Evolutionary conservation across 306 rosid genomes (phyloP), one percentile per base, ranked within the genome.

Genomic region (Trichosanthes truncata): DNA sequence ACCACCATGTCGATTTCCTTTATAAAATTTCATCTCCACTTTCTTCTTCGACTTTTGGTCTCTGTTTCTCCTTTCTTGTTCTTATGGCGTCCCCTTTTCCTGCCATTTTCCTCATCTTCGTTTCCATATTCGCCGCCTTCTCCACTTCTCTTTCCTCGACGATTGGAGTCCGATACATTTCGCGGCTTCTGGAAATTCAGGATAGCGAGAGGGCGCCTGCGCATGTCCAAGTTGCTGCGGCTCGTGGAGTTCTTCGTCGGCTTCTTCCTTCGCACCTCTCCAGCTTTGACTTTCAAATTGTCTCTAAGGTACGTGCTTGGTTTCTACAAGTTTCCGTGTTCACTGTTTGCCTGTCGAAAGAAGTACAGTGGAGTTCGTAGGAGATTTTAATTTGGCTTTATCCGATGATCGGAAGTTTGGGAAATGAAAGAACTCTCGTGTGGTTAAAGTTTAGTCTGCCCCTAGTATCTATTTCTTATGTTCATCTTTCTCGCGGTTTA

Each of bases 181-280:
- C 96, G 4, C 84, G 85, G 75, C 88, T 90, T 79, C 95, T 93
- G 15, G 83, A 85, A 63, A 81, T 85, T 55, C 98, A 93, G 79
- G 91, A 90, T 84, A 88, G 89, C 49, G 88, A 91, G 91, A 83
- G 89, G 51, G 84, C 90, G 53, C 81, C 91, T 1, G 84, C 92
- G 1, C 35, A 78, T 20, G 85, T 91, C 52, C 98, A 93, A 80
- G 88, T 89, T 68, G 90, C 91, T 7, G 93, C 98, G 13, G 96
- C 96, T 62, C 85, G 82, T 10, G 91, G 81, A 52, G 88, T 89
- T 66, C 97, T 93, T 76, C 86, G 6, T 88, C 98, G 98, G 13
- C 69, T 90, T 33, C 87, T 91, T 35, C 97, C 97, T 55, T 87
- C 92, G 6, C 93, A 91, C 57, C 80, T 89, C 49, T 87, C 90